Evolutionary conservation across 345 rosid species (phyloP), one percentile per base, ranked within the genome.

Genomic region (Gynandropsis gynandra): DNA sequence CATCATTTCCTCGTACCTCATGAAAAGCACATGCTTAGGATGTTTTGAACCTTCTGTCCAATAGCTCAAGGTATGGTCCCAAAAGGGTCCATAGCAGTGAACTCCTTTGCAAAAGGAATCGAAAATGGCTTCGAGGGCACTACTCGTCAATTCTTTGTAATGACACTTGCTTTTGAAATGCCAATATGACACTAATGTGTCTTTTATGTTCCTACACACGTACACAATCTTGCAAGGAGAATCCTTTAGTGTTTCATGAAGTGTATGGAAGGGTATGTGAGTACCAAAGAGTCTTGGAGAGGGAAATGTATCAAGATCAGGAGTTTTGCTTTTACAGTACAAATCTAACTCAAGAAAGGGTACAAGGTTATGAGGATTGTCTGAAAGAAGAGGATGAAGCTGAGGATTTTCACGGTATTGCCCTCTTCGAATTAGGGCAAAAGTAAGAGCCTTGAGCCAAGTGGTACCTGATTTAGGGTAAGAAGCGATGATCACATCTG

Each of bases 161-260:
- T 70, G 55, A 36, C 61, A 12, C 50, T 41, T 67, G 68, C 74
- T 73, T 3, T 66, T 50, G 52, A 73, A 75, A 54, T 68, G 67
- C 79, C 79, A 79, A 12, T 65, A 56, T 0, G 84, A 75, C 14
- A 73, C 71, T n/a, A 79, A 61, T 16, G 59, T 63, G 32, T 78
- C 83, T 31, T 71, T 75, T 0, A 74, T 74, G 35, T 79, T 58
- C 58, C 87, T 69, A 7, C 79, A 71, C 21, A 80, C 13, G 24
- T 75, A 77, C 53, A 80, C 77, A 7, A 77, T 15, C 72, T 73
- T 75, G 50, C 80, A 75, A 10, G 58, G 42, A 2, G 76, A 75
- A 5, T 56, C 58, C 14, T 24, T 60, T 1, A 73, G 54, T 0
- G 74, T 45, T 12, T 41, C 45, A 4, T 80, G 64, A 33, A 80